Conservation (phyloP, 2,329 filamentous ascomycete species). For the Cercospora canescens region DNA sequence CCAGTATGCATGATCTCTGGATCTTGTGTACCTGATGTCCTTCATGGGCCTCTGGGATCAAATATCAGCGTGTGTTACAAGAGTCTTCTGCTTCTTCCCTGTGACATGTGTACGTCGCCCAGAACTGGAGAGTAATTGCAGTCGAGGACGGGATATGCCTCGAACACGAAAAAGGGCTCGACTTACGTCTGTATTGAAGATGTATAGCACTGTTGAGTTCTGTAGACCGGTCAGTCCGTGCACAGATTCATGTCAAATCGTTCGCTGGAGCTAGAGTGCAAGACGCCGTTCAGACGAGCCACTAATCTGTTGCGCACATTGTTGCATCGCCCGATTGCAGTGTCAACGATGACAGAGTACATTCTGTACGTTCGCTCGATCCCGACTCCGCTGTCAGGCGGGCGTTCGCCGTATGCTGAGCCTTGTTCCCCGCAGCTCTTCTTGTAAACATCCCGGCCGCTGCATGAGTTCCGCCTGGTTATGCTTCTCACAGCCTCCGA, state of each 20-base stretch:
- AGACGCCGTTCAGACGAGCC: not conserved
- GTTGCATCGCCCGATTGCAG: not conserved
- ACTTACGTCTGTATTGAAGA: slow-evolving; percentile 69
- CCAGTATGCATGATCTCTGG: not conserved
- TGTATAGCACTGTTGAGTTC: slow-evolving; percentile 83
- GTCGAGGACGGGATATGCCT: no score
- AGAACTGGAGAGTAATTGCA: no score
- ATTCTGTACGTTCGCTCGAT: not conserved
- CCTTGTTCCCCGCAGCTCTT: not conserved
- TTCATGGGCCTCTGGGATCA: slow-evolving; percentile 67
- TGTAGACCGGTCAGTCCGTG: slow-evolving; percentile 38
- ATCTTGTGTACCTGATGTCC: slow-evolving; percentile 62
- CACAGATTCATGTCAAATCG: not conserved
- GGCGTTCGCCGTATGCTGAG: not conserved
- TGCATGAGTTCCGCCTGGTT: not conserved
- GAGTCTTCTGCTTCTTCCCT: not conserved
- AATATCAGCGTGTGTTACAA: not conserved
- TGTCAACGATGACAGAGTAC: not conserved
- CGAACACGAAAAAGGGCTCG: not conserved
- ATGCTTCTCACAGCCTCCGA: not conserved
- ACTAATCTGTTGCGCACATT: not conserved
- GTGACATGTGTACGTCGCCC: no score
- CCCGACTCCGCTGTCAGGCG: not conserved
- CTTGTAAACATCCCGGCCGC: not conserved
- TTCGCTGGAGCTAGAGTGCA: not conserved